Base-by-base conservation (phyloP, 371 early-diverging fungal species). In the Mucor mucedo region DNA sequence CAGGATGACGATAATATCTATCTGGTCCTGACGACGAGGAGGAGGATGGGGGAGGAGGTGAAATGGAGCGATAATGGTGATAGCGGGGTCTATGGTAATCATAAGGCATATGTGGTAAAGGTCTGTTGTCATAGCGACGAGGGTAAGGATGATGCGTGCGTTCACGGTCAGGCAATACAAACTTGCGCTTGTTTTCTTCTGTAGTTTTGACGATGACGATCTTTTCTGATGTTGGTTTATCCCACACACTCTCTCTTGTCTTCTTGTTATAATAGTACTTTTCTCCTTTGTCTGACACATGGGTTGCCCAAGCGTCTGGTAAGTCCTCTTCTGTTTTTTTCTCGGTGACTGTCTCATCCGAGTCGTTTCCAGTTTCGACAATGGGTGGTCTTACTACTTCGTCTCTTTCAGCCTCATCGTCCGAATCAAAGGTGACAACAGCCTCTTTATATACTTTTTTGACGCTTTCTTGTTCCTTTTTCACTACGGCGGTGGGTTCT, bases 201-300 rank as follows among this genome's bases (percentile, higher is more conserved):
- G 44, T 5, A 21, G 21, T 21, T 21, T 21, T 21, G 21, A 21
- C 21, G 21, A 21, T 1, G 21, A 21, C 21, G 21, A 21, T 21
- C 21, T 21, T 21, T 21, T 21, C 21, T 50, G 29, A 28, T 50
- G 53, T 47, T 16, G 65, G 65, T 53, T 44, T 52, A 8, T 65
- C 67, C 62, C 67, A 58, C 8, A 58, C 58, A 52, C 67, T 61
- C 29, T 62, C 35, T 29, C 56, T 50, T 4, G 67, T 67, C 7
- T 29, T 40, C 32, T 55, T 48, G 21, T 67, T 62, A 38, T 67
- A 58, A 42, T 62, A 62, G 38, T 67, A 67, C 11, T 28, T 28
- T 10, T 62, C 52, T 33, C 62, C 58, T 16, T 58, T 56, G 10
- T 58, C 52, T 35, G 65, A 33, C 27, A 38, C 21, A 52, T 58